Base-by-base conservation (phyloP, 139 green algal species). In the Chlorella sp. region DNA sequence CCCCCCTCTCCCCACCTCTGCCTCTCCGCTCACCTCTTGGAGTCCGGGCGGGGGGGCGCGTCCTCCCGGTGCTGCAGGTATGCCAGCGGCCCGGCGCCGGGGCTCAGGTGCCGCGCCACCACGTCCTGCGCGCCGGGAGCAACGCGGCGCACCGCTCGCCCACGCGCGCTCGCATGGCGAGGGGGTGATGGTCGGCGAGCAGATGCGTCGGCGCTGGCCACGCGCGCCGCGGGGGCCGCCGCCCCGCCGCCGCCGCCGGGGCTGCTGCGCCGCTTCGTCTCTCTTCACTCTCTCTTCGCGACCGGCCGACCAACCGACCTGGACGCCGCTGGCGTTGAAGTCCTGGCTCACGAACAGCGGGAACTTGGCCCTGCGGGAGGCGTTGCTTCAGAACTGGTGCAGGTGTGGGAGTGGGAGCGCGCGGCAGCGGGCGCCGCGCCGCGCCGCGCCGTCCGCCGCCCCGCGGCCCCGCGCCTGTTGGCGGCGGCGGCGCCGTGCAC, bases 271-370 rank as follows among this genome's bases (percentile, higher is more conserved):
- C 46, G 14, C 46, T 27, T 14, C 46, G 14, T 63, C 11, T 25
- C 56, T 63, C 23, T 25, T 38, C 11, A 25, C 33, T 38, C 56
- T 63, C 9, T 9, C 29, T 33, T 9, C 15, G 56, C 19, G 23
- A 21, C 41, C 53, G 63, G 35, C 55, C 14, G 19, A 17, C 11
- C 17, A 25, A 33, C 19, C 63, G 12, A 11, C 38, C 63, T 71
- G 63, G 27, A 80, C 74, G 15, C 64, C 74, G 8, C 29, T 46
- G 31, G 65, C 53, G 19, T 80, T 65, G 31, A 59, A 60, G 63
- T 91, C 87, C 33, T 89, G 81, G n/a, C 75, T 84, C 12, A 91
- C 64, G 66, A 73, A 86, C 23, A 91, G 72, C 17, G 82, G 87
- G 38, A 91, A 91, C n/a, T 71, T 70, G 25, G 8, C 48, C 80